phyloP scores from a whole-genome alignment of 2,329 filamentous ascomycete species.

The Aspergillus sp. region DNA sequence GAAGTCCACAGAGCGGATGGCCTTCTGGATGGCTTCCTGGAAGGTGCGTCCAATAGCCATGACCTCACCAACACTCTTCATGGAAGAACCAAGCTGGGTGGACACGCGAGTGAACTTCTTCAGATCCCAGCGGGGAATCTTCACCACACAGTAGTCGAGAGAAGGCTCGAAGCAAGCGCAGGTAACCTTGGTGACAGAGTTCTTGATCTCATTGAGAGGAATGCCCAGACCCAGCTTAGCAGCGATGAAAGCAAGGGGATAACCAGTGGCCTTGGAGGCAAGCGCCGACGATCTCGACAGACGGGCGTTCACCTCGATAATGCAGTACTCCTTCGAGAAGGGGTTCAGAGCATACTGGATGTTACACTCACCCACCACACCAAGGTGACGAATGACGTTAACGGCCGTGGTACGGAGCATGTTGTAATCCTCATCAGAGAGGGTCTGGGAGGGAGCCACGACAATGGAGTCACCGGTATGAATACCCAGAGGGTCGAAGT shows the following conservation, averaged over 20 bases:
- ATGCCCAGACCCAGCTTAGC: constrained; percentile 95
- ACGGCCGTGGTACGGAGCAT: constrained; percentile 97
- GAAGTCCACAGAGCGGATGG: constrained; percentile 91
- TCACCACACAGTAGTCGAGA: constrained; percentile 95
- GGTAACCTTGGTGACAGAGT: constrained; percentile 91
- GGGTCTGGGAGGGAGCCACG: constrained; percentile 91
- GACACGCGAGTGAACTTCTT: constrained; percentile 99
- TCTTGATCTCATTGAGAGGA: constrained; percentile 92
- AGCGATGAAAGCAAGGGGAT: constrained; percentile 92
- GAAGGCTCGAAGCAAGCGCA: constrained; percentile 98
- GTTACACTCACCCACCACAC: constrained; percentile 97
- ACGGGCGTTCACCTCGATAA: constrained; percentile 98
- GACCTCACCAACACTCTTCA: constrained; percentile 99
- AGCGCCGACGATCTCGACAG: constrained; percentile 92
- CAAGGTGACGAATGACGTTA: constrained; percentile 94
- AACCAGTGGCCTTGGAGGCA: constrained; percentile 95
- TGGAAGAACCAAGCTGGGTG: constrained; percentile 91
- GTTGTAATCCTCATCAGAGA: constrained; percentile 98
- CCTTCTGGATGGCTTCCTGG: constrained; percentile 97
- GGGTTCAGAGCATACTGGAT: constrained; percentile 98
- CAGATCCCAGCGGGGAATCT: constrained; percentile 97
- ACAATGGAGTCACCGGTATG: constrained; percentile 98
- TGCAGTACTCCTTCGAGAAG: constrained; percentile 93
- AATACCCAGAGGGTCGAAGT: constrained; percentile 96
- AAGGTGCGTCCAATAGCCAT: constrained; percentile 98